Conservation (phyloP, 1,284 basidiomycete species). For the Bjerkandera adusta region DNA sequence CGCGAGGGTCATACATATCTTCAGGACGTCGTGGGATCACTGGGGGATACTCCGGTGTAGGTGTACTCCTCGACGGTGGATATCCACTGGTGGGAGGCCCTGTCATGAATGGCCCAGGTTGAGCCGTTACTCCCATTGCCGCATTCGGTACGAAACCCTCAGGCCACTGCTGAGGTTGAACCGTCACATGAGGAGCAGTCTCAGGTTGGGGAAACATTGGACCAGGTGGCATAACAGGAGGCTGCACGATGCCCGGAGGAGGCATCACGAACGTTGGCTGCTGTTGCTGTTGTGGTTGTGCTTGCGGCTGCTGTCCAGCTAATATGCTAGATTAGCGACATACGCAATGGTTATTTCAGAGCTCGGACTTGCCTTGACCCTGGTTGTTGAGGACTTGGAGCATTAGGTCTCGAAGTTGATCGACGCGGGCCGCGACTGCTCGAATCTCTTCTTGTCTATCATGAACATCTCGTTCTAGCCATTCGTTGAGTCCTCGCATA, state of each 20-base stretch:
- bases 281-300: neutral
- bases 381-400: conserved; percentile 29
- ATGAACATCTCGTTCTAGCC: conserved; percentile 70
- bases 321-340: too few species aligned
- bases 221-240: conserved; percentile 14
- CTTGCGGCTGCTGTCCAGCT: neutral
- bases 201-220: conserved; percentile 20
- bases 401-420: conserved; percentile 55
- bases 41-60: conserved; percentile 5
- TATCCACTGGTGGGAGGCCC: conserved; percentile 20
- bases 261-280: neutral
- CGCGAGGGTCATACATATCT: neutral
- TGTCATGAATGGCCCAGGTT: neutral
- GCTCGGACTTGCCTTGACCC: conserved; percentile 18
- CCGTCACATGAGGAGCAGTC: conserved; percentile 27
- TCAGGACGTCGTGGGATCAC: conserved; percentile 11
- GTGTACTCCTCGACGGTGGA: conserved; percentile 21
- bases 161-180: conserved; percentile 19
- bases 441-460: conserved; percentile 71
- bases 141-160: conserved; percentile 31
- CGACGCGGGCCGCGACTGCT: conserved; percentile 61
- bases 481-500: conserved; percentile 67
- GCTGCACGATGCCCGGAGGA: conserved; percentile 7
- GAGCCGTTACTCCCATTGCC: neutral
- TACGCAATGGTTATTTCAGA: too few species aligned